These are phyloP conservation scores for Xylaria sp. DNA, from an alignment of 2,329 filamentous ascomycete species.

Conservation along the genomic window DNA sequence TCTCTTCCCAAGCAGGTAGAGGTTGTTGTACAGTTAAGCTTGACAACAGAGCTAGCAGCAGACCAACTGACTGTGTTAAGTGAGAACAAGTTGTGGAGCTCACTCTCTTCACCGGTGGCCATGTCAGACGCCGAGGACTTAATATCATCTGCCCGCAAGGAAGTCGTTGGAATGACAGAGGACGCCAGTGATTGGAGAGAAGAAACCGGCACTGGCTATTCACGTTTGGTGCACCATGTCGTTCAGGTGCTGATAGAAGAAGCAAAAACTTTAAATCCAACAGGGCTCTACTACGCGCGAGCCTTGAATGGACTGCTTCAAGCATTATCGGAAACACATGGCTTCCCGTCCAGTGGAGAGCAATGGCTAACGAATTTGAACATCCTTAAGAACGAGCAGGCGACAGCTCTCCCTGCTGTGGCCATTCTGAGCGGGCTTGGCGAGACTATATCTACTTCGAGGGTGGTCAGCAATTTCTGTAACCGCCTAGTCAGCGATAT, in stretches of 20 bases:
- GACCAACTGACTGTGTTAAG: constrained; percentile 56
- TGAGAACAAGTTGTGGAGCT: constrained; percentile 50
- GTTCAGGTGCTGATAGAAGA: constrained; percentile 49
- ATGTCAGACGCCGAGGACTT: constrained; percentile 47
- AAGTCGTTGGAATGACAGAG: constrained; percentile 40
- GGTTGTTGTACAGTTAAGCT: constrained; percentile 52
- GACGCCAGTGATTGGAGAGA: constrained; percentile 44
- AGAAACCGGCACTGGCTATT: constrained; percentile 37
- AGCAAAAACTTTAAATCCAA: constrained; percentile 45
- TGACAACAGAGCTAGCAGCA: constrained; percentile 54
- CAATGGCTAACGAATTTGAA: constrained; percentile 50
- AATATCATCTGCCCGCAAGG: constrained; percentile 44
- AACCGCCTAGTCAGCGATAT: constrained; percentile 65
- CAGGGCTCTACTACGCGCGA: constrained; percentile 56
- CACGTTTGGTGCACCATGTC: constrained; percentile 45
- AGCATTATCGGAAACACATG: constrained; percentile 49
- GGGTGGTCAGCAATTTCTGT: constrained; percentile 54
- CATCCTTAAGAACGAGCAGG: constrained; percentile 49
- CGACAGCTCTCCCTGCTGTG: constrained; percentile 51
- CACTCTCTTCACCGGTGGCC: constrained; percentile 40
- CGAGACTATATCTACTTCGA: constrained; percentile 52
- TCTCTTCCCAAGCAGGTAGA: constrained; percentile 50
- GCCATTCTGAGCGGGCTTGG: constrained; percentile 57
- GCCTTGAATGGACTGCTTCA: constrained; percentile 55
- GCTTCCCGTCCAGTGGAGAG: constrained; percentile 49